Percentiles rank a stretch among this genome's conserved stretches.
Conservation (phyloP, 805 yeast genomes). For the Metschnikowia cubensis region DNA sequence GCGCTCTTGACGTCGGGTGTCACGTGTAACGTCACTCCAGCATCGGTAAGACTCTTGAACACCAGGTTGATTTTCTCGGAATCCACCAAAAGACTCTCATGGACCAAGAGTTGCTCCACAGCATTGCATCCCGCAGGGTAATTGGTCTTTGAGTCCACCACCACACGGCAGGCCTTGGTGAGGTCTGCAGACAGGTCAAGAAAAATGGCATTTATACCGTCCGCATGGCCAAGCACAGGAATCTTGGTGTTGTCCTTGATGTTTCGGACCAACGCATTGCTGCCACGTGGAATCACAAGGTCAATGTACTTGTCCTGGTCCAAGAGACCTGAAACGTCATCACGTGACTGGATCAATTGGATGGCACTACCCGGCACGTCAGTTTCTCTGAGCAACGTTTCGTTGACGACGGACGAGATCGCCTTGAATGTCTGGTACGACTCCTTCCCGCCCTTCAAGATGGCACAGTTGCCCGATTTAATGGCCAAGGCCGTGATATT, state of each 20-base stretch:
- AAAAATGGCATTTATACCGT: conserved; percentile 90
- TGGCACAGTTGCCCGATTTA: conserved; percentile 95
- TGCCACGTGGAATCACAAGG: conserved; percentile 96
- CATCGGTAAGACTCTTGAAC: conserved; percentile 45
- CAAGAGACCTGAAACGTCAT: conserved; percentile 81
- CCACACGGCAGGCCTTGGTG: conserved; percentile 68
- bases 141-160: conserved; percentile 86
- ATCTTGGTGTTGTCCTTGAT: conserved; percentile 87
- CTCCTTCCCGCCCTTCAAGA: conserved; percentile 96
- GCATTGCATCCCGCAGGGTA: conserved; percentile 99
- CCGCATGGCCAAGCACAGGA: conserved; percentile 98
- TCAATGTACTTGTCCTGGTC: conserved; percentile 87
- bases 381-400: conserved; percentile 54
- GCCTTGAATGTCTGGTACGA: conserved; percentile 78
- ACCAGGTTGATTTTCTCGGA: conserved; percentile 21
- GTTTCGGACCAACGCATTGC: conserved; percentile 81
- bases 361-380: conserved; percentile 77
- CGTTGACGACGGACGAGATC: conserved; percentile 68
- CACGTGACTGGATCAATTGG: conserved; percentile 84
- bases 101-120: conserved; percentile 76
- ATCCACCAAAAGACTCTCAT: conserved; percentile 36
- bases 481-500: conserved; percentile 93
- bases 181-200: conserved; percentile 76
- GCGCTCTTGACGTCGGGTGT: conserved; percentile 46
- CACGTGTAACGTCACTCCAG: conserved; percentile 72